phyloP scores from a whole-genome alignment of 192 early-diverging fungal genomes.

The Coemansia sp. region DNA sequence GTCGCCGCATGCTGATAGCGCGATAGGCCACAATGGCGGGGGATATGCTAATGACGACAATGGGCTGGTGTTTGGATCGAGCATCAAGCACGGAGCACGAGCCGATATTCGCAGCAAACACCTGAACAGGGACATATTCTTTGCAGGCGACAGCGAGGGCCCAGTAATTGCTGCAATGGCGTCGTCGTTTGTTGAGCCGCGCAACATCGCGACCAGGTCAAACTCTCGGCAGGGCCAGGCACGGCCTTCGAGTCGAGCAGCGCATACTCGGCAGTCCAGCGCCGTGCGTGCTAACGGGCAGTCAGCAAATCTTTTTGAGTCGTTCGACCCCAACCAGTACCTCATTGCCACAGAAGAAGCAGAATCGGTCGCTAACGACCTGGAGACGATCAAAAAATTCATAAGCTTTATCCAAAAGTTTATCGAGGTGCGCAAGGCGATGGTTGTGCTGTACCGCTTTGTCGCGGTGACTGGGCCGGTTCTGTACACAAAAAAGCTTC shows the following conservation, averaged over 20 bases:
- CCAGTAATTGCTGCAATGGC: background rate
- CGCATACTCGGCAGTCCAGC: background rate
- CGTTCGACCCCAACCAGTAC: conserved; percentile 42
- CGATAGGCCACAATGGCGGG: background rate
- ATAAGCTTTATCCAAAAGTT: conserved; percentile 43
- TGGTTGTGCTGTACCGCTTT: conserved; percentile 53
- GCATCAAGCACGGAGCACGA: background rate
- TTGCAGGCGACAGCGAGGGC: background rate
- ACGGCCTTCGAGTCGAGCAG: background rate
- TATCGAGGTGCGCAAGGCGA: conserved; percentile 51
- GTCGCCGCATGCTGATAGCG: background rate
- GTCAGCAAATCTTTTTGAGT: conserved; percentile 2
- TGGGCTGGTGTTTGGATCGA: background rate
- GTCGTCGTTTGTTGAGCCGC: conserved; percentile 1
- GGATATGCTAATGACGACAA: background rate
- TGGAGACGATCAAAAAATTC: conserved; percentile 37
- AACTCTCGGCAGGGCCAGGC: conserved; percentile 1
- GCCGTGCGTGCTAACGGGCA: background rate
- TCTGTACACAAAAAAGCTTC: conserved; percentile 35
- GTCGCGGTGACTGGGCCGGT: conserved; percentile 49
- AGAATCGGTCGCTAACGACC: conserved; percentile 33
- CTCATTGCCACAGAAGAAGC: conserved; percentile 35
- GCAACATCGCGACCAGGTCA: background rate
- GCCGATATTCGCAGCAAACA: no score
- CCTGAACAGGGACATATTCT: background rate